phyloP scores from a whole-genome alignment of 2,329 filamentous ascomycete species.

The Alternaria dauci region DNA sequence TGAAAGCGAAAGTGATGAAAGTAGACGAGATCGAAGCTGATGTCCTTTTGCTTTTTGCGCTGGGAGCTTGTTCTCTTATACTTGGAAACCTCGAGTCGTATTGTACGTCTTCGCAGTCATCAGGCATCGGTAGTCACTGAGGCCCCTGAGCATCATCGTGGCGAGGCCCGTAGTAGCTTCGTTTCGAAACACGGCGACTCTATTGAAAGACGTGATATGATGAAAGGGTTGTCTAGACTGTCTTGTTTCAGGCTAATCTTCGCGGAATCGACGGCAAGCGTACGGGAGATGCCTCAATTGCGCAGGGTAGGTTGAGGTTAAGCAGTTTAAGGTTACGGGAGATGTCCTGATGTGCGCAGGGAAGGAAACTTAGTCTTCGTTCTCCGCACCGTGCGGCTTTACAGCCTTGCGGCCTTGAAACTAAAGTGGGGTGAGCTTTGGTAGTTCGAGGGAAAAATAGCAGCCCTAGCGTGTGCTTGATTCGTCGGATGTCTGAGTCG shows the following conservation, averaged over 20 bases:
- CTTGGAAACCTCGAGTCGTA: neutral
- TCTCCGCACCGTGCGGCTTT: constrained; percentile 1
- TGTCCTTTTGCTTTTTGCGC: constrained; percentile 12
- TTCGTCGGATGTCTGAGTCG: neutral
- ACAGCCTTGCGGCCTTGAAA: constrained; percentile 3
- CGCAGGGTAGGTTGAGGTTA: neutral
- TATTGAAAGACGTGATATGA: constrained; percentile 2
- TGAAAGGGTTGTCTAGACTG: constrained; percentile 9
- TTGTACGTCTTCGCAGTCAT: neutral
- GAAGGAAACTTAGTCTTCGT: neutral
- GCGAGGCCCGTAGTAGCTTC: constrained; percentile 1
- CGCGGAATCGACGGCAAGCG: constrained; percentile 7
- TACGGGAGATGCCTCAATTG: constrained; percentile 2
- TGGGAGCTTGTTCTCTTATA: constrained; percentile 11
- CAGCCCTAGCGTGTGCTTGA: neutral
- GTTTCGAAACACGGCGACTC: constrained; percentile 16
- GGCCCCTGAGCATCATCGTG: constrained; percentile 1
- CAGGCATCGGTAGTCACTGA: neutral
- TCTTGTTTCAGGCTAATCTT: constrained; percentile 1
- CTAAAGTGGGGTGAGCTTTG: neutral
- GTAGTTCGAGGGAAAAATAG: constrained; percentile 3
- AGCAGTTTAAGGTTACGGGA: constrained; percentile 6
- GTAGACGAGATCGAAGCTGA: constrained; percentile 8
- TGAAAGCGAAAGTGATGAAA: constrained; percentile 12
- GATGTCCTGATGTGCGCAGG: constrained; percentile 2